Percentiles rank a stretch among this genome's conserved stretches.
Evolutionary conservation across 192 early-diverging fungal species (phyloP).

Genomic region (Linnemannia elongata): DNA sequence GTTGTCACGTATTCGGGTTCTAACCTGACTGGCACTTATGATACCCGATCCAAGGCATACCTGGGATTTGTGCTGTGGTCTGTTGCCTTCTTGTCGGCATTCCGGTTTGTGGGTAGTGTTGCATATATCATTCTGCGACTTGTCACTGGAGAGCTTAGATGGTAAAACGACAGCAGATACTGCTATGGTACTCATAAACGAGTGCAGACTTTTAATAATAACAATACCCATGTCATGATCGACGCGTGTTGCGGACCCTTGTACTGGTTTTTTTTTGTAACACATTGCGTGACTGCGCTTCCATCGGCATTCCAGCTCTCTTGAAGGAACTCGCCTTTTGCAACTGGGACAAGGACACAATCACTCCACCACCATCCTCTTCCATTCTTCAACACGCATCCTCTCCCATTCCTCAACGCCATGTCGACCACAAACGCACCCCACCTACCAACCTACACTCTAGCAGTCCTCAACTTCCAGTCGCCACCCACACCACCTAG

Average conservation of each 20-base stretch:
- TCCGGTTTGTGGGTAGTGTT: conserved; percentile 78
- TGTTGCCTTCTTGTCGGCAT: conserved; percentile 73
- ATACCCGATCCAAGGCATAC: conserved; percentile 60
- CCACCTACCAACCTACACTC: background rate
- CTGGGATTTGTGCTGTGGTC: conserved; percentile 84
- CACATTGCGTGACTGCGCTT: too few species aligned
- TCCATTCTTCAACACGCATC: background rate
- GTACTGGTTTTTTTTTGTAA: too few species aligned
- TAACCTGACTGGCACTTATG: conserved; percentile 38
- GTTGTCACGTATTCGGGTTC: conserved; percentile 69
- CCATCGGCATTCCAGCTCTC: too few species aligned
- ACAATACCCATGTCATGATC: too few species aligned
- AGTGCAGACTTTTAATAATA: background rate
- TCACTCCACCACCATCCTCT: background rate
- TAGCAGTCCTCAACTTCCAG: background rate
- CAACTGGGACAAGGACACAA: background rate
- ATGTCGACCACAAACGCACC: background rate
- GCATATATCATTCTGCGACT: conserved; percentile 76
- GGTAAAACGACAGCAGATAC: background rate
- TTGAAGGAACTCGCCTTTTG: background rate
- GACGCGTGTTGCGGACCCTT: too few species aligned
- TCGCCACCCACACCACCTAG: background rate
- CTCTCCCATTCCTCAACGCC: background rate
- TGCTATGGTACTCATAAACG: background rate
- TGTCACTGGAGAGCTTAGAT: conserved; percentile 66